phyloP scores from a whole-genome alignment of 768 basidiomycete species.

The Panus rudis region DNA sequence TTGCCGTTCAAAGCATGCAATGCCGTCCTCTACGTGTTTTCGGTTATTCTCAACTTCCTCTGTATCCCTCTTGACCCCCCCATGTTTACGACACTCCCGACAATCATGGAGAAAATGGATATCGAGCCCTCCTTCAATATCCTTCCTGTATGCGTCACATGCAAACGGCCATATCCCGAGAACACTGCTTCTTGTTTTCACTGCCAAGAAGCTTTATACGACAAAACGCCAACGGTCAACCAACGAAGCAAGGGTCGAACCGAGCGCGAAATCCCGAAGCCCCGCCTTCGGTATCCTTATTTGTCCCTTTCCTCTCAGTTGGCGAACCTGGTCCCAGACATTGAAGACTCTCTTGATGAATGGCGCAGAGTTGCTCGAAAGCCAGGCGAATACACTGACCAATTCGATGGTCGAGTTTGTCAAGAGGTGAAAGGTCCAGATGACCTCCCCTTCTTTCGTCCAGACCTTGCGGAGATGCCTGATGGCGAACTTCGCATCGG shows the following conservation, averaged over 20 bases:
- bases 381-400: constrained; percentile 1
- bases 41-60: constrained; percentile 9
- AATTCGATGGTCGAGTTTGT: neutral
- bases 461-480: neutral
- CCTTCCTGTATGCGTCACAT: constrained; percentile 18
- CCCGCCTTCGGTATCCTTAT: neutral
- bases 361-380: neutral
- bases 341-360: neutral
- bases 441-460: neutral
- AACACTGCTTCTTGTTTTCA: too few species aligned
- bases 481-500: constrained; percentile 24
- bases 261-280: too few species aligned
- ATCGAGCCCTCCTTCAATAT: constrained; percentile 13
- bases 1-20: constrained; percentile 22
- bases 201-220: too few species aligned
- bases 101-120: constrained; percentile 12
- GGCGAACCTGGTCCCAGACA: neutral
- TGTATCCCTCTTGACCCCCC: constrained; percentile 8
- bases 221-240: too few species aligned
- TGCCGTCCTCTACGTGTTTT: constrained; percentile 14
- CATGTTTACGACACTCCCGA: constrained; percentile 16
- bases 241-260: too few species aligned
- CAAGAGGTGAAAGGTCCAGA: neutral
- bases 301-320: neutral
- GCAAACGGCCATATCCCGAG: constrained; percentile 16